A percentile compares a stretch with the other conserved stretches of the same genome.
Evolutionary conservation across 768 basidiomycete genomes (phyloP).

Genomic region (Russula compacta): DNA sequence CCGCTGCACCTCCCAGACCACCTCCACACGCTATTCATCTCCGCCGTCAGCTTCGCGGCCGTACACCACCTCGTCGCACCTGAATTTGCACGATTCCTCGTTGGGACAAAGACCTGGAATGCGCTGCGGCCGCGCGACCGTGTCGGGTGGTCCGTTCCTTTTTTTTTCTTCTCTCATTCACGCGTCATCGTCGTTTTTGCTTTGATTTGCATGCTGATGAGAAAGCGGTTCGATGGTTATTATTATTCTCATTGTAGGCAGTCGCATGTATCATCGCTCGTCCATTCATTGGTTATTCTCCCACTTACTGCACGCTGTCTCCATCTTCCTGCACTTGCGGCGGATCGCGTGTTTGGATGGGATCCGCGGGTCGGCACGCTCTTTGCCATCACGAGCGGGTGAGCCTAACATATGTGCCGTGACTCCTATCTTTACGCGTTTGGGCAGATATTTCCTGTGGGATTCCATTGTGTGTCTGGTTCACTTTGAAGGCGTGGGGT

Average conservation of each 20-base stretch:
- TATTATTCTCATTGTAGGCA: constrained; percentile 35
- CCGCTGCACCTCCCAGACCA: constrained; percentile 41
- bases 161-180: neutral
- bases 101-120: constrained; percentile 43
- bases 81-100: constrained; percentile 26
- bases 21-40: constrained; percentile 43
- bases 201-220: neutral
- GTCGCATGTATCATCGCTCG: constrained; percentile 62
- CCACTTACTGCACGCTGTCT: constrained; percentile 52
- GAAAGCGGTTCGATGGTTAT: neutral
- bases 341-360: constrained; percentile 75
- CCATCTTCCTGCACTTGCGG: constrained; percentile 34
- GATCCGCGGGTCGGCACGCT: constrained; percentile 47
- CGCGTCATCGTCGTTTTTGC: neutral
- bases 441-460: constrained; percentile 70
- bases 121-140: neutral
- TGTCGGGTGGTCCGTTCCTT: constrained; percentile 3
- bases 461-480: constrained; percentile 63
- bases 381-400: constrained; percentile 67
- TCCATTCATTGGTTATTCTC: constrained; percentile 60
- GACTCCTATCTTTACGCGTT: neutral
- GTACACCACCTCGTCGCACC: constrained; percentile 56
- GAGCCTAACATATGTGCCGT: neutral
- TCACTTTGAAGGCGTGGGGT: constrained; percentile 63
- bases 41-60: constrained; percentile 48